phyloP scores from a whole-genome alignment of 345 rosid species.

The Chamaenerion angustifolium region DNA sequence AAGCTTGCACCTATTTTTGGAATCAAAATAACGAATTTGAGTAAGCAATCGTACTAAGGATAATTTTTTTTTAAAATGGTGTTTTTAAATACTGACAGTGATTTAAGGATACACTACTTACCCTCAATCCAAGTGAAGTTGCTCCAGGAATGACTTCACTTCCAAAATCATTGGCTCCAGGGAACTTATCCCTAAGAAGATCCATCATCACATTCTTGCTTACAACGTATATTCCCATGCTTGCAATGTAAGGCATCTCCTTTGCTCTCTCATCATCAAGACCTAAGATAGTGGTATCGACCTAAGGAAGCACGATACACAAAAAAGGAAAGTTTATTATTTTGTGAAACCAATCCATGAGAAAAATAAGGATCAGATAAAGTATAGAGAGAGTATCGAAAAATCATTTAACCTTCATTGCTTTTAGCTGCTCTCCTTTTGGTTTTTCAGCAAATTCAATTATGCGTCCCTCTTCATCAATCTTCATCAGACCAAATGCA shows the following conservation, averaged over 20 bases:
- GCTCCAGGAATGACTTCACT: constrained; percentile 98
- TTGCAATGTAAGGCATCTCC: constrained; percentile 89
- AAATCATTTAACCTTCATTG: constrained; percentile 45
- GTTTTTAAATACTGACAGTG: too few species aligned
- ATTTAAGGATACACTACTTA: constrained; percentile 15
- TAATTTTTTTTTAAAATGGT: too few species aligned
- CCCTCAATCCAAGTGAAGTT: constrained; percentile 73
- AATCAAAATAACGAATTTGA: not conserved
- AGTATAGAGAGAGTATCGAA: too few species aligned
- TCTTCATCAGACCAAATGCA: constrained; percentile 89
- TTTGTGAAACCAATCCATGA: too few species aligned
- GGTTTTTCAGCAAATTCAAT: constrained; percentile 90
- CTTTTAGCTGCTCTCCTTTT: constrained; percentile 80
- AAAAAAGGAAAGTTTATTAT: too few species aligned
- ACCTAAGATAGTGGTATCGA: constrained; percentile 84
- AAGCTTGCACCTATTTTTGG: constrained; percentile 68
- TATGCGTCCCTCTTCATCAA: constrained; percentile 87
- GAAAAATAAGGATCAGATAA: too few species aligned
- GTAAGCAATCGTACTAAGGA: not conserved
- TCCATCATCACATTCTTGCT: constrained; percentile 82
- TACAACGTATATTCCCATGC: constrained; percentile 92
- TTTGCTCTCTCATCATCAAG: constrained; percentile 83
- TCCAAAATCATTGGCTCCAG: constrained; percentile 94
- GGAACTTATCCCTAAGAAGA: constrained; percentile 72
- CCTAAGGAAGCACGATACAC: constrained; percentile 24